phyloP scores from a whole-genome alignment of 345 rosid species.

The Isatis tinctoria region DNA sequence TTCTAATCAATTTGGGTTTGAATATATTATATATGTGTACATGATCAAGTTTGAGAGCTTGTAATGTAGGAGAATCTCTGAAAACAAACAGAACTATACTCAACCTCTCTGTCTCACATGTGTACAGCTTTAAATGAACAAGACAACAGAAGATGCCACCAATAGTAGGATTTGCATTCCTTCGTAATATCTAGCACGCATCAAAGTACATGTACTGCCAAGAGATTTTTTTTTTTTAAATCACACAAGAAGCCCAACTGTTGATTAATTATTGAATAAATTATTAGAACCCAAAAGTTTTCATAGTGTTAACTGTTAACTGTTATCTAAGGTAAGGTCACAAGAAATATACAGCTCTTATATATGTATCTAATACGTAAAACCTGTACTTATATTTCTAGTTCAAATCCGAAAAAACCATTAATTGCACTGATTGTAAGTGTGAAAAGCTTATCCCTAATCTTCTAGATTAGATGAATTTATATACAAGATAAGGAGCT shows the following conservation, averaged over 20 bases:
- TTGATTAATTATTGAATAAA: background rate
- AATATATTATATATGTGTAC: background rate
- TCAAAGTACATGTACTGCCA: background rate
- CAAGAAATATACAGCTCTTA: too few species aligned
- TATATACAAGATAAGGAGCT: too few species aligned
- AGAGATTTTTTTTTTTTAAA: background rate
- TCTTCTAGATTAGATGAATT: too few species aligned
- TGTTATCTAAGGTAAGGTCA: too few species aligned
- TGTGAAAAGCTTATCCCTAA: too few species aligned
- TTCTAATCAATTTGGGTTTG: background rate
- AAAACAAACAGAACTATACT: background rate
- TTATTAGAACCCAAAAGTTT: too few species aligned
- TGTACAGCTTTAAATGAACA: background rate
- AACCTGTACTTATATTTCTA: too few species aligned
- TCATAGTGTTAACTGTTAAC: too few species aligned
- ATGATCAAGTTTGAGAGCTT: background rate
- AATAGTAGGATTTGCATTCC: background rate
- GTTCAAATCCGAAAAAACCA: too few species aligned
- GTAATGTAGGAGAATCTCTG: background rate
- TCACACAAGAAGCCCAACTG: background rate
- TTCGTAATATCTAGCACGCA: background rate
- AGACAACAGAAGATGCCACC: background rate
- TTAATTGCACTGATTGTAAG: too few species aligned
- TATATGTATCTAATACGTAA: too few species aligned
- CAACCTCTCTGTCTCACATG: slow-evolving; percentile 1